Base-by-base conservation (phyloP, 2,329 filamentous ascomycete species). In the Diaporthe ilicicola region DNA sequence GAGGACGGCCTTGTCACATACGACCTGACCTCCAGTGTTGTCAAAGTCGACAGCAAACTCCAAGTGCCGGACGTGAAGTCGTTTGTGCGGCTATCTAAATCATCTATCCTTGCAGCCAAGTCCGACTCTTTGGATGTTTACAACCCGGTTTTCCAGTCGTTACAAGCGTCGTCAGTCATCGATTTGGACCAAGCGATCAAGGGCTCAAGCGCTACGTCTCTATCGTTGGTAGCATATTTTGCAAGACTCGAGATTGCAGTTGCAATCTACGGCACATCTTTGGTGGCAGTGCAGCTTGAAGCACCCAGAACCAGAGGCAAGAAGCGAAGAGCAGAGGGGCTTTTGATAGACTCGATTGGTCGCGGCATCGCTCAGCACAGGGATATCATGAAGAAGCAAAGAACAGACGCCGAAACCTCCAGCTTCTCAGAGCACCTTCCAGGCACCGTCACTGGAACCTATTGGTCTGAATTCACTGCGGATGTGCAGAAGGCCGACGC, bases 261-360 rank as follows among this genome's bases (percentile, higher is more conserved):
- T 24, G 92, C 89, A 3, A 81, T 94, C 8, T 81, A 87, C n/a
- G 89, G 89, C 39, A 87, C 88, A 53, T 86, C 89, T 54, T 82
- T 95, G 39, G 83, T 94, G 19, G 92, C 89, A 1, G 85, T 94
- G 65, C 92, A 94, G 76, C 82, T 92, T n/a, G 89, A 92, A 76
- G 86, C 87, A 2, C 89, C 89, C 1, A 86, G 86, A 75, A 82
- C 81, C 55, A 84, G 87, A n/a, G 84, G 84, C 71, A 87, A 84
- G 73, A 87, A 88, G 79, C 84, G 87, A 46, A 87, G 87, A 48
- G 82, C 84, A 1, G 86, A 89, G 65, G 91, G 91, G 10, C 83
- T 93, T 9, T 82, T 95, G 32, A 91, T 93, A 42, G 92, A 95
- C 77, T 92, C 92, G 0, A 89, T 95, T 67, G 91, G 92, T 1